Evolutionary conservation across 192 early-diverging fungal species (phyloP).

Genomic region (Backusella tuberculispora): DNA sequence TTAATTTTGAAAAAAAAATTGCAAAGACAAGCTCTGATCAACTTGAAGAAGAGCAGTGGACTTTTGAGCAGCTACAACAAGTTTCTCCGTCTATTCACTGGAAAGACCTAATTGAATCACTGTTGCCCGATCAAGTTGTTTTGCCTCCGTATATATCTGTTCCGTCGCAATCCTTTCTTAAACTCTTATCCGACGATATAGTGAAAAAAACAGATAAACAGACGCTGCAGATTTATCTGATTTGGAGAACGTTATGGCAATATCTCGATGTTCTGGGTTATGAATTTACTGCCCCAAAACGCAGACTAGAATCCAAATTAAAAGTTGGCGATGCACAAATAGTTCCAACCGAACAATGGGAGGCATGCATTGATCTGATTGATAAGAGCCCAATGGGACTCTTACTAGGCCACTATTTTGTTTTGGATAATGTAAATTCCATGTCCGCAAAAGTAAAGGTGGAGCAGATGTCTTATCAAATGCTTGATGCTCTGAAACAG

Average conservation of each 20-base stretch:
- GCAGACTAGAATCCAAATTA: conserved; percentile 37
- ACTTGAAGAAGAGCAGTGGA: conserved; percentile 11
- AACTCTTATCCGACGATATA: conserved; percentile 25
- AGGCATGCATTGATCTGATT: conserved; percentile 32
- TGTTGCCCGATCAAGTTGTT: conserved; percentile 12
- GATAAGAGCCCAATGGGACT: conserved; percentile 40
- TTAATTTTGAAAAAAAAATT: conserved; percentile 61
- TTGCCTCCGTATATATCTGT: conserved; percentile 15
- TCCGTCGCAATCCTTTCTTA: conserved; percentile 5
- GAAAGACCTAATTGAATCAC: background rate
- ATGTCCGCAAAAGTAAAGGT: conserved; percentile 9
- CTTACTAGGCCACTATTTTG: conserved; percentile 50
- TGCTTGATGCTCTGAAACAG: background rate
- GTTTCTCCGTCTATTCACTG: conserved; percentile 8
- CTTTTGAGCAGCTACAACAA: conserved; percentile 4
- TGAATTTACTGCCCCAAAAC: conserved; percentile 43
- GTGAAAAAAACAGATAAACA: conserved; percentile 40
- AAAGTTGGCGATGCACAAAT: conserved; percentile 45
- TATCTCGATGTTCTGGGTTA: conserved; percentile 43
- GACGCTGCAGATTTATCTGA: conserved; percentile 54
- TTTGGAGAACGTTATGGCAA: conserved; percentile 49
- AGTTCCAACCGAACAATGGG: conserved; percentile 47
- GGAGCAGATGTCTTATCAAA: conserved; percentile 12
- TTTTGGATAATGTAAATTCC: conserved; percentile 24
- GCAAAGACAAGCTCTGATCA: conserved; percentile 35